Base-by-base conservation (phyloP, 2,329 filamentous ascomycete species). In the Blumeria graminis region DNA sequence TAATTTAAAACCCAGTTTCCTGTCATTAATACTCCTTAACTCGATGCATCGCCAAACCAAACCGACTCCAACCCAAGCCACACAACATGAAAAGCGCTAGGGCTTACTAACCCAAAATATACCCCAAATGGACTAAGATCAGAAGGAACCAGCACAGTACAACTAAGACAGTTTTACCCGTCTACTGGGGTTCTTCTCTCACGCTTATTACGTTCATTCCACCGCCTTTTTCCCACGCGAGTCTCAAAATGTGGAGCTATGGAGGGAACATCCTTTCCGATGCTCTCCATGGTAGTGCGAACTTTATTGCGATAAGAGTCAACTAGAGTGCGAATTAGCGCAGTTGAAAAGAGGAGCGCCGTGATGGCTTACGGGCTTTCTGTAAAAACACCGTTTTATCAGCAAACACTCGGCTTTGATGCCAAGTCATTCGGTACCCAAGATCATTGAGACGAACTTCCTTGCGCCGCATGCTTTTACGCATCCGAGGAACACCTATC, bases 291-390 rank as follows among this genome's bases (percentile, higher is more conserved):
- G 56, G 83, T 84, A 62, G 77, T 82, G 61, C 84, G 80, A 68
- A 89, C 92, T 74, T 94, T 94, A 65, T 87, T 90, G 68, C 90
- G 84, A 69, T 95, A 95, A 59, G 85, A 87, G 68, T 96, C 90
- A 69, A 96, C 88, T 93, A 63, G 57, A 16, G 51, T 52, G 16
- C n/a, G 11, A 32, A 22, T 28, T 32, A 13, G 8, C 3, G 13
- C 4, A 10, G 11, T 32, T 48, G n/a, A 11, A 48, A 6, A 18
- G 14, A 18, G 13, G 4, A 33, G 6, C 4, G 34, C n/a, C 9
- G 36, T 32, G 36, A 36, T 22, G 35, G 84, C 88, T 80, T 73
- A 94, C 89, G 72, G 63, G 89, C 89, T 74, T 87, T 81, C 69
- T 95, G 90, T 64, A 95, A 72, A 68, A 95, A 95, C 52, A 94